phyloP scores from a whole-genome alignment of 179 eudicot species.

The Carnegiea gigantea region DNA sequence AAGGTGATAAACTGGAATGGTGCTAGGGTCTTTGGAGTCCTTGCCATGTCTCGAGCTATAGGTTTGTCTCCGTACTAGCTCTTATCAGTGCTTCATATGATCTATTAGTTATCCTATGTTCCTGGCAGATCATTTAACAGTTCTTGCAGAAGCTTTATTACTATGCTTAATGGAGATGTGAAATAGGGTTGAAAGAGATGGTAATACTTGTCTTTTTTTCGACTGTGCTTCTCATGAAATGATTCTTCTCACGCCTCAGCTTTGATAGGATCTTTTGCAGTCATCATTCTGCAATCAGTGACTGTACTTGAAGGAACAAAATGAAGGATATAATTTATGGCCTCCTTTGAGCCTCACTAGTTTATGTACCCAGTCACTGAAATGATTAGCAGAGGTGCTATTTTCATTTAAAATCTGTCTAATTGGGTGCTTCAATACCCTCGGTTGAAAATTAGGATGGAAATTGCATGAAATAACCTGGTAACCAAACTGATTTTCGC shows the following conservation, averaged over 20 bases:
- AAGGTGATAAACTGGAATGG: constrained; percentile 75
- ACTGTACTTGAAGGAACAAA: no score
- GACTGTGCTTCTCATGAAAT: background rate
- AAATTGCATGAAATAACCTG: background rate
- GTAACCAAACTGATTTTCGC: background rate
- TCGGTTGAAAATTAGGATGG: background rate
- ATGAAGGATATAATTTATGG: background rate
- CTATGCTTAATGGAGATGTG: background rate
- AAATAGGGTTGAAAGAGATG: background rate
- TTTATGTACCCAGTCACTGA: background rate
- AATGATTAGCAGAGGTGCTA: no score
- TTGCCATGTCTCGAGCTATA: constrained; percentile 81
- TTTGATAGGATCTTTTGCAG: background rate
- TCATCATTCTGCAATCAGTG: no score
- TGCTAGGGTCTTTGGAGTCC: constrained; percentile 78
- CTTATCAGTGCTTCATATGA: constrained; percentile 9
- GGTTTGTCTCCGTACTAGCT: constrained; percentile 35
- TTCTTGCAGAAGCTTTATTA: background rate
- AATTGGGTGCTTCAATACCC: background rate
- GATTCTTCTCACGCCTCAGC: background rate
- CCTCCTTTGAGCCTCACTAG: background rate
- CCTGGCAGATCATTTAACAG: background rate
- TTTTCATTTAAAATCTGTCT: background rate
- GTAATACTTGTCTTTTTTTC: no score
- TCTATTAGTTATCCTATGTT: background rate